These are phyloP conservation scores for Coemansia sp. DNA, from an alignment of 192 early-diverging fungal genomes.

Conservation along the genomic window DNA sequence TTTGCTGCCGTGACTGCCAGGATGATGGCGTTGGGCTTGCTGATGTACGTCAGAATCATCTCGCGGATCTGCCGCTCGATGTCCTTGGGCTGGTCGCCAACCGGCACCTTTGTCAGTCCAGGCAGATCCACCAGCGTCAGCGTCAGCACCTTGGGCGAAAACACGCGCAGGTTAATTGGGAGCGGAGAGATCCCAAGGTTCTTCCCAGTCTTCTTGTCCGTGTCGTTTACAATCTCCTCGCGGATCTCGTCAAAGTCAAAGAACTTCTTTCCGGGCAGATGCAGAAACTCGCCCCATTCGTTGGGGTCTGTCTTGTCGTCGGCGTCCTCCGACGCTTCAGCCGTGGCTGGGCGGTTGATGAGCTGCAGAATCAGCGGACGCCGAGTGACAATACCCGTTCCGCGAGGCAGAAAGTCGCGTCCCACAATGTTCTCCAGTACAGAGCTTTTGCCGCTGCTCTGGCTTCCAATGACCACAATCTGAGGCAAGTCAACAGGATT, in stretches of 20 bases:
- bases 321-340: slow-evolving; percentile 9
- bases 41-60: slow-evolving; percentile 98
- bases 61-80: slow-evolving; percentile 98
- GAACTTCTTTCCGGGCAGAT: slow-evolving; percentile 96
- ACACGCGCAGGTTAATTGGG: slow-evolving; percentile 97
- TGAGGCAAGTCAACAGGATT: slow-evolving; percentile 90
- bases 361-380: slow-evolving; percentile 95
- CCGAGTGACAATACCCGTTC: slow-evolving; percentile 96
- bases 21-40: slow-evolving; percentile 97
- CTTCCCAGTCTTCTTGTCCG: slow-evolving; percentile 83
- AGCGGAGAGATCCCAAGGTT: slow-evolving; percentile 88
- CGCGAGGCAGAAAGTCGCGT: slow-evolving; percentile 96
- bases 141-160: slow-evolving; percentile 97
- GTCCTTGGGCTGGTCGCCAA: slow-evolving; percentile 99
- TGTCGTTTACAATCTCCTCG: slow-evolving; percentile 92
- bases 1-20: slow-evolving; percentile 97
- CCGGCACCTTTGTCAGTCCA: slow-evolving; percentile 98
- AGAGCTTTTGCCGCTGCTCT: slow-evolving; percentile 92
- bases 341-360: slow-evolving; percentile 82
- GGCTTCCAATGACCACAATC: slow-evolving; percentile 83
- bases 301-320: slow-evolving; percentile 66
- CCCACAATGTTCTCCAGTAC: slow-evolving; percentile 99
- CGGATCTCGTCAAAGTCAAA: slow-evolving; percentile 96
- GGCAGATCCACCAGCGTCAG: slow-evolving; percentile 99
- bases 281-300: slow-evolving; percentile 99